These are phyloP conservation scores for Cercospora sp. DNA, from an alignment of 2,329 filamentous ascomycete genomes.

Conservation along the genomic window DNA sequence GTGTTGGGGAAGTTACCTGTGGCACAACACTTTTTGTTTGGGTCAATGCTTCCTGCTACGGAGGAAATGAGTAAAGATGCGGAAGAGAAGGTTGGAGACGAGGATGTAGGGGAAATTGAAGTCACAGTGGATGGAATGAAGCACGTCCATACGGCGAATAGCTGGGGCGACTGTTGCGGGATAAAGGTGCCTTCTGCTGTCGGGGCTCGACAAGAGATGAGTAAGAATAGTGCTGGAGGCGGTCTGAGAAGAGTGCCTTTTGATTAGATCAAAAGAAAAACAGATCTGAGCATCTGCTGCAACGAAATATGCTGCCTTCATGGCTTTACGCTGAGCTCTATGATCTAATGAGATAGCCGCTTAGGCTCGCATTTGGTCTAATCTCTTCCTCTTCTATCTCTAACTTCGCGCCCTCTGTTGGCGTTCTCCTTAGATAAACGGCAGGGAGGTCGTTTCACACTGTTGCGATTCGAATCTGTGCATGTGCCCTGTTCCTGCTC, in stretches of 20 bases:
- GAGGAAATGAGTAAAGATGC: constrained; percentile 74
- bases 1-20: constrained; percentile 91
- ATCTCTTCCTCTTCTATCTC: neutral
- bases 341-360: neutral
- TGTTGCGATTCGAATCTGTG: neutral
- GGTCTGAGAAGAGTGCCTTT: constrained; percentile 75
- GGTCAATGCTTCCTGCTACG: constrained; percentile 74
- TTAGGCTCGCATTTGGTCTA: neutral
- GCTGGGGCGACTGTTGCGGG: constrained; percentile 95
- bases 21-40: constrained; percentile 98
- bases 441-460: neutral
- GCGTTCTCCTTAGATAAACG: neutral
- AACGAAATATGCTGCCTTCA: neutral
- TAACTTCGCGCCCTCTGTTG: neutral
- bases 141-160: constrained; percentile 57
- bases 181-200: constrained; percentile 96
- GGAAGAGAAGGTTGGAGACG: constrained; percentile 53
- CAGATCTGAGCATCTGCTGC: neutral
- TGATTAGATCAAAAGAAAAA: constrained; percentile 53
- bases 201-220: constrained; percentile 84
- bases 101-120: constrained; percentile 57
- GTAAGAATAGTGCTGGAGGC: constrained; percentile 67
- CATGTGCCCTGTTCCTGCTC: neutral
- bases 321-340: neutral
- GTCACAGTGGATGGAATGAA: constrained; percentile 65